Evolutionary conservation across 352 stramenopile species (phyloP).

Genomic region (Phytophthora podocarpi): DNA sequence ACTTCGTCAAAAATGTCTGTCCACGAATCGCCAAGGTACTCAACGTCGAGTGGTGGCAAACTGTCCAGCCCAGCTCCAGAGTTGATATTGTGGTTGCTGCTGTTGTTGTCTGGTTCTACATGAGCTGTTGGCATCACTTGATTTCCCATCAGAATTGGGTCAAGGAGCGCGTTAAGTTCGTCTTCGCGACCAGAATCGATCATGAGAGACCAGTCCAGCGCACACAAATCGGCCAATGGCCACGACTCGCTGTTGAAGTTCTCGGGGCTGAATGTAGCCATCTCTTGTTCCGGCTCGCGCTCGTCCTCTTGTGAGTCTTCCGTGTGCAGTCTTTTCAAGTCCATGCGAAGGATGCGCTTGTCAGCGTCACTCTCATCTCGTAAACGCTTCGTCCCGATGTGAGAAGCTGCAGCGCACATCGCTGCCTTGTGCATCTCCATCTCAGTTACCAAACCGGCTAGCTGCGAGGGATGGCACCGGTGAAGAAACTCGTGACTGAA

Average conservation of each 20-base stretch:
- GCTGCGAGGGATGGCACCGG: slow-evolving; percentile 40
- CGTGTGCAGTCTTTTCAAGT: slow-evolving; percentile 15
- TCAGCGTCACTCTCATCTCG: slow-evolving; percentile 4
- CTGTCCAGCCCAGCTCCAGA: slow-evolving; percentile 2
- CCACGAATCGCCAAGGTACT: slow-evolving; percentile 33
- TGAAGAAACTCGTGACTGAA: slow-evolving; percentile 84
- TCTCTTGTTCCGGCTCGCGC: slow-evolving; percentile 30
- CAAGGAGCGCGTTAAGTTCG: slow-evolving; percentile 28
- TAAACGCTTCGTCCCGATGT: slow-evolving; percentile 18
- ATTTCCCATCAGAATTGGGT: slow-evolving; percentile 24
- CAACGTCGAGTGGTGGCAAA: slow-evolving; percentile 25
- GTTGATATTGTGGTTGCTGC: neutral
- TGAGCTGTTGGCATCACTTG: neutral
- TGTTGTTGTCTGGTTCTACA: neutral
- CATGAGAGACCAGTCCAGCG: slow-evolving; percentile 33
- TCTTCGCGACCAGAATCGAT: slow-evolving; percentile 29
- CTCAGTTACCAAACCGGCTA: slow-evolving; percentile 17
- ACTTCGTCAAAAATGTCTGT: slow-evolving; percentile 36
- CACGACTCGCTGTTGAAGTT: slow-evolving; percentile 16
- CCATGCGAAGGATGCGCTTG: slow-evolving; percentile 5
- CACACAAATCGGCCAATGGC: slow-evolving; percentile 22
- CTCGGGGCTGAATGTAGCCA: slow-evolving; percentile 19
- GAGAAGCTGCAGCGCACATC: slow-evolving; percentile 20
- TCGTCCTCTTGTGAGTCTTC: slow-evolving; percentile 17
- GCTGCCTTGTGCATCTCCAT: slow-evolving; percentile 28